Evolutionary conservation across 1,284 basidiomycete species (phyloP), one percentile per base, ranked within the genome.

Genomic region (Leccinum variabile): DNA sequence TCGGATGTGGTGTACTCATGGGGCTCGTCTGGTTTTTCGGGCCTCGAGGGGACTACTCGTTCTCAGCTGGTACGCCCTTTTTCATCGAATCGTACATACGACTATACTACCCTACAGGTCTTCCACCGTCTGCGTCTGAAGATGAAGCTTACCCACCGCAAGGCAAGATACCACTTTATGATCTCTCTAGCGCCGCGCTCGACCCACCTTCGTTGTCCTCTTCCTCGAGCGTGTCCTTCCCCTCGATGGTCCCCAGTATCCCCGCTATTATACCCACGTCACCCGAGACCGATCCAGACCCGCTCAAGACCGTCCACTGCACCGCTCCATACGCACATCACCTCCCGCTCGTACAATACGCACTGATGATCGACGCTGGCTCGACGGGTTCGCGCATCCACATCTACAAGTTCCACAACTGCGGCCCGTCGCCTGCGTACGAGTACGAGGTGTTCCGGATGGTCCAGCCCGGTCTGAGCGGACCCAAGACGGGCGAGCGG

Each of bases 401-500:
- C 81, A 87, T 98, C 30, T 98, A 98, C 89, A 97, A 97, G 75
- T 97, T 98, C 84, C 86, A 96, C 82, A 91, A 96, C 80, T 97
- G 95, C 80, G 82, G 82, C 0, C 76, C 88, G 0, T 85, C 91
- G 5, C 90, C 95, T 0, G 78, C 84, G 58, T 92, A 94, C 76
- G 97, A 98, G 75, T 94, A 96, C 79, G 97, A 99, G 76, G 90
- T 92, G 10, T 99, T 99, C 83, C 86, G 86, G 73, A 86, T 88
- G 82, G 88, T 85, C 30, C 82, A 92, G 52, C 94, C 93, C 0
- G 96, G 3, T 95, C 92, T 0, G 75, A 80, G 1, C 74, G 80
- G 78, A 81, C 80, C 56, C 79, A 39, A 56, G 25, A 52, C 28
- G 25, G 50, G 25, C 22, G 50, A 28, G 28, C 50, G 50, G 0